Evolutionary conservation across 306 rosid genomes (phyloP).

Genomic region (Abrus pulchellus): DNA sequence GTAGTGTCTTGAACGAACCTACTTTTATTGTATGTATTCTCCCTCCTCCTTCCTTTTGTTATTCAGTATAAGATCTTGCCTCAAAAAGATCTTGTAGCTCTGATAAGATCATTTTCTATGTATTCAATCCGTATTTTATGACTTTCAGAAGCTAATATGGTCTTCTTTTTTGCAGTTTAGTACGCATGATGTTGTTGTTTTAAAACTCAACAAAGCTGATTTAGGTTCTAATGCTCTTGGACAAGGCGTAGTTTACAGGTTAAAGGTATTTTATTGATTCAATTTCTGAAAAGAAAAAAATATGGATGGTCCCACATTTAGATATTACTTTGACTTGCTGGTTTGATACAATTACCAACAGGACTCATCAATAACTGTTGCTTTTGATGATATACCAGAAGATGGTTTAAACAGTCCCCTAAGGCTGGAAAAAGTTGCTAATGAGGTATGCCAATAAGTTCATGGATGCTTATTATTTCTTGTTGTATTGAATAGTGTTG

Average conservation of each 20-base stretch:
- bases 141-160: conserved; percentile 27
- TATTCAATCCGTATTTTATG: conserved; percentile 25
- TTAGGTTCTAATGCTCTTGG: conserved; percentile 93
- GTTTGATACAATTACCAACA: conserved; percentile 55
- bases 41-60: conserved; percentile 2
- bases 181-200: conserved; percentile 91
- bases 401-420: conserved; percentile 91
- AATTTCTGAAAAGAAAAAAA: conserved; percentile 9
- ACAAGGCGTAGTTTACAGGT: conserved; percentile 94
- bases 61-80: conserved; percentile 3
- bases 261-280: conserved; percentile 70
- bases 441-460: conserved; percentile 71
- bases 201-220: conserved; percentile 94
- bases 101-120: conserved; percentile 12
- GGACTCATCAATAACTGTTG: conserved; percentile 96
- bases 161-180: conserved; percentile 70
- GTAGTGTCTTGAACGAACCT: conserved; percentile 9
- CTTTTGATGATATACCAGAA: conserved; percentile 97
- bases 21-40: conserved; percentile 21
- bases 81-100: not conserved
- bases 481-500: not conserved
- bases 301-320: conserved; percentile 39
- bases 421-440: conserved; percentile 91
- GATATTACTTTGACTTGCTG: conserved; percentile 44
- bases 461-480: not conserved